Conservation (phyloP, 768 basidiomycete genomes). For the Ramaria sp. region DNA sequence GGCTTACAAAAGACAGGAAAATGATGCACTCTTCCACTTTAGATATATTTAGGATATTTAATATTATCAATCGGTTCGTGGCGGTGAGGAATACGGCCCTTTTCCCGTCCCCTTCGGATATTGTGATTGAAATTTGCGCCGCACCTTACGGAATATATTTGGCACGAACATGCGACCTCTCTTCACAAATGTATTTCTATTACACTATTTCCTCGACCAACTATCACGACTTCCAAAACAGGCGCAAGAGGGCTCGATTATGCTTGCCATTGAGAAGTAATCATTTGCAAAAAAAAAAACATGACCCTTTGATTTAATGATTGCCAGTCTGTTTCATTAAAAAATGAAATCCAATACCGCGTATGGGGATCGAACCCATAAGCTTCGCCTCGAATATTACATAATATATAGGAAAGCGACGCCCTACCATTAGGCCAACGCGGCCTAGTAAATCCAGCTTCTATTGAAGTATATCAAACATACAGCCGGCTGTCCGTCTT, state of each 20-base stretch:
- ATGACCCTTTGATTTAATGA: no score
- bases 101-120: no score
- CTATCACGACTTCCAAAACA: no score
- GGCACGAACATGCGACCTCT: slow-evolving; percentile 9
- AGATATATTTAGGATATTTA: slow-evolving; percentile 38
- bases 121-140: no score
- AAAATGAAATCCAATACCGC: slow-evolving; percentile 1
- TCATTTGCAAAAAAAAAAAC: no score
- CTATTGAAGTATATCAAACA: not conserved
- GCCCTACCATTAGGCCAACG: slow-evolving; percentile 9
- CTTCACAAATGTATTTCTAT: not conserved
- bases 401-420: slow-evolving; percentile 2
- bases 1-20: slow-evolving; percentile 1
- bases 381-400: slow-evolving; percentile 1
- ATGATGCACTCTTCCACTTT: slow-evolving; percentile 2
- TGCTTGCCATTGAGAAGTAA: no score
- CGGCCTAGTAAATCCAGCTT: not conserved
- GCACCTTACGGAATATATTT: slow-evolving; percentile 4
- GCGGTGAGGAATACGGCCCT: no score
- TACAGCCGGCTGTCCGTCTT: no score
- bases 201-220: slow-evolving; percentile 5
- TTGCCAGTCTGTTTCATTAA: no score
- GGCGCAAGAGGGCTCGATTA: no score
- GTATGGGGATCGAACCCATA: slow-evolving; percentile 8
- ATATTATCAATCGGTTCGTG: slow-evolving; percentile 41